Evolutionary conservation across 2,329 filamentous ascomycete genomes (phyloP).

Genomic region (Cytospora piceae): DNA sequence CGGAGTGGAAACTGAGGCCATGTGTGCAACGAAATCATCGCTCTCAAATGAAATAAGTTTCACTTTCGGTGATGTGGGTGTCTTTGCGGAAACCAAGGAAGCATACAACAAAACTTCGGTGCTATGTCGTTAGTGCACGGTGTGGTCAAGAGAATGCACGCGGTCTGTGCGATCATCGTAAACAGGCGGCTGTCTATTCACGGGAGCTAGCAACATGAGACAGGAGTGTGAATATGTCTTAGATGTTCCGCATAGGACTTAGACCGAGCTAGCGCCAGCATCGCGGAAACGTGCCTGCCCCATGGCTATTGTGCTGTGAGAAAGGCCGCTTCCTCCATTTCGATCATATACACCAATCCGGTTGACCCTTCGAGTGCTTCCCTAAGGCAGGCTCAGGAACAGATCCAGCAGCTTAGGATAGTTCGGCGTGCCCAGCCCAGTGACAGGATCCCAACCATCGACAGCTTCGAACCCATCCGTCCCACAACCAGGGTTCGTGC

Average conservation of each 20-base stretch:
- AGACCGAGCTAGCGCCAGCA: not conserved
- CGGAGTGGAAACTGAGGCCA: not conserved
- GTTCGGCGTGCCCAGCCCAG: slow-evolving; percentile 35
- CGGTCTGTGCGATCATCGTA: not conserved
- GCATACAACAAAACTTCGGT: not conserved
- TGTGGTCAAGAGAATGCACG: not conserved
- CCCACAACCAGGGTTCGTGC: slow-evolving; percentile 40
- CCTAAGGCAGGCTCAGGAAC: slow-evolving; percentile 29
- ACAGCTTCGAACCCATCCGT: slow-evolving; percentile 38
- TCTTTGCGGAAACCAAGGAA: not conserved
- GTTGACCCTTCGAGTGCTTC: not conserved
- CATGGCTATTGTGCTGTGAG: not conserved
- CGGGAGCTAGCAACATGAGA: not conserved
- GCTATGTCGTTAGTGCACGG: not conserved
- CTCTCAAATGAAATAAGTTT: too few relatives aligned
- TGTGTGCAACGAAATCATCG: too few relatives aligned
- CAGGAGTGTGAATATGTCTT: not conserved
- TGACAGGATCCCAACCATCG: slow-evolving; percentile 37
- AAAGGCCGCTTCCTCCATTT: too few relatives aligned
- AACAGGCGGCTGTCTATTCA: not conserved
- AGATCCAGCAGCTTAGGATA: slow-evolving; percentile 34
- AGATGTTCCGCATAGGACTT: too few relatives aligned
- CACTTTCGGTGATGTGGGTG: too few relatives aligned
- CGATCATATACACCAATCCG: not conserved
- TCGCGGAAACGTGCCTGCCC: not conserved